Evolutionary conservation across 352 stramenopile species (phyloP).

Genomic region (Globisporangium perplexum): DNA sequence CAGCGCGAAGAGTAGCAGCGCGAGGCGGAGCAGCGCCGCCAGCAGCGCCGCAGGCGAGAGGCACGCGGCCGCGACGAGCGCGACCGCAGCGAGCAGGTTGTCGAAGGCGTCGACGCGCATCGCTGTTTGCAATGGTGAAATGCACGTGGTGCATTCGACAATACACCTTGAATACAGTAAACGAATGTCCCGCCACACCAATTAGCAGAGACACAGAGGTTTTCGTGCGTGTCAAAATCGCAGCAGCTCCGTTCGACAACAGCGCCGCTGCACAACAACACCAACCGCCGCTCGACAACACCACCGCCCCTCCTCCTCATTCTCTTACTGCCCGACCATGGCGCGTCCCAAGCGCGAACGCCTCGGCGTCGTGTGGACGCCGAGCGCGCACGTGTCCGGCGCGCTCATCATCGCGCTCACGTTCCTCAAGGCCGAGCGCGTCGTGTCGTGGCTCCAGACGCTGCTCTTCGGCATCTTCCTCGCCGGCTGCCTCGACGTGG

Average conservation of each 20-base stretch:
- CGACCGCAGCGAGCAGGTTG: background rate
- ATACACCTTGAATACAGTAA: too few relatives aligned
- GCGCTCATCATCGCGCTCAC: constrained; percentile 40
- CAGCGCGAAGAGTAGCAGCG: constrained; percentile 46
- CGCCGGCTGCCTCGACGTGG: constrained; percentile 45
- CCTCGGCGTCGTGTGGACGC: constrained; percentile 31
- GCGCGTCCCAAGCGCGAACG: constrained; percentile 16
- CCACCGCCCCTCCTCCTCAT: background rate
- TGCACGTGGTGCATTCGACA: too few relatives aligned
- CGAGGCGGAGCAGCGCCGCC: background rate
- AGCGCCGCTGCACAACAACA: too few relatives aligned
- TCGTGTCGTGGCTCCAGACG: constrained; percentile 34
- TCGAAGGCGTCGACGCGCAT: too few relatives aligned
- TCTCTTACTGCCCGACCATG: constrained; percentile 2
- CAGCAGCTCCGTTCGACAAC: too few relatives aligned
- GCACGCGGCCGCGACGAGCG: background rate
- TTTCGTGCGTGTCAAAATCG: background rate
- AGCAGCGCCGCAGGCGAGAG: background rate
- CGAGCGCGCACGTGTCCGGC: constrained; percentile 36
- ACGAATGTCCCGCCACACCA: background rate
- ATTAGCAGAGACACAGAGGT: background rate
- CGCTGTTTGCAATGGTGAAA: too few relatives aligned
- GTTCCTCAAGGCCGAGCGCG: constrained; percentile 29
- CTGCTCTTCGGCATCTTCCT: constrained; percentile 55
- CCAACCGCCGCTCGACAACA: too few relatives aligned